Conservation (phyloP, 2,329 filamentous ascomycete species). For the Nigrospora oryzae region DNA sequence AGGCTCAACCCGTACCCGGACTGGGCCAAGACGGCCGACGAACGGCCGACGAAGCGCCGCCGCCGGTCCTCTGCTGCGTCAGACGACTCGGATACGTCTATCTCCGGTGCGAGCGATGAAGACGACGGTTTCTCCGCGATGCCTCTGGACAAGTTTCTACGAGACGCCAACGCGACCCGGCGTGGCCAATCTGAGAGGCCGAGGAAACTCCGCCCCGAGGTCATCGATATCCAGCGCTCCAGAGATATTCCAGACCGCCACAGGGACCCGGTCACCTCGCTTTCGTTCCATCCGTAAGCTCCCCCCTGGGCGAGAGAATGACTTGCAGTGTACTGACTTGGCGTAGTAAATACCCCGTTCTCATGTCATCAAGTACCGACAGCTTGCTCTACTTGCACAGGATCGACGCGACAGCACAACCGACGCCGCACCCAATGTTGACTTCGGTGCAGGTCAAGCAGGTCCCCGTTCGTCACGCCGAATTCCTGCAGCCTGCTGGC, state of each 20-base stretch:
- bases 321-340: no score
- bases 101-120: slow-evolving; percentile 11
- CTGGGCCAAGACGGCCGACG: slow-evolving; percentile 47
- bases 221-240: slow-evolving; percentile 81
- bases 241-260: slow-evolving; percentile 77
- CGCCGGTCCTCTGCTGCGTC: slow-evolving; percentile 41
- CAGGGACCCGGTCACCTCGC: slow-evolving; percentile 31
- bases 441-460: slow-evolving; percentile 81
- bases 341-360: slow-evolving; percentile 58
- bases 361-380: slow-evolving; percentile 81
- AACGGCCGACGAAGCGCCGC: slow-evolving; percentile 40
- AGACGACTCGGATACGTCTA: slow-evolving; percentile 19
- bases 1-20: slow-evolving; percentile 50
- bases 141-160: slow-evolving; percentile 72
- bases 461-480: slow-evolving; percentile 76
- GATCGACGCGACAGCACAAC: slow-evolving; percentile 65
- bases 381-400: slow-evolving; percentile 86
- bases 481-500: slow-evolving; percentile 66
- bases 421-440: slow-evolving; percentile 77
- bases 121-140: slow-evolving; percentile 52
- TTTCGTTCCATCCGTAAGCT: no score
- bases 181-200: slow-evolving; percentile 44
- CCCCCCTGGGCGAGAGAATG: no score
- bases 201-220: slow-evolving; percentile 74
- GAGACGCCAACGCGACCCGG: slow-evolving; percentile 62